Evolutionary conservation across 2,329 filamentous ascomycete genomes (phyloP).

Genomic region (Alternaria hordeiaustralica): DNA sequence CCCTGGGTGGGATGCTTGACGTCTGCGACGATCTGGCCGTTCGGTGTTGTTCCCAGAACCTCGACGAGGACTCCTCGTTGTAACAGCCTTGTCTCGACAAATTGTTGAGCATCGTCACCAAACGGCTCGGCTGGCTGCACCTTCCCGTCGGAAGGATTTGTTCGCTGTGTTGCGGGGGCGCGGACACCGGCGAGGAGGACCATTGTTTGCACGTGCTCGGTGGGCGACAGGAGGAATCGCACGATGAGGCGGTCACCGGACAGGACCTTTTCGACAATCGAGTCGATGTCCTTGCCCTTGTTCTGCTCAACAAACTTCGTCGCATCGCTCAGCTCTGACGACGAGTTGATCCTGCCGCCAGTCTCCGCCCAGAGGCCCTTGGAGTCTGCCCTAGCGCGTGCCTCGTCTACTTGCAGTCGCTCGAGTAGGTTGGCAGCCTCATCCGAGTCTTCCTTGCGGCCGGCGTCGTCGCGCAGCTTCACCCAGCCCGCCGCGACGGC

Average conservation of each 20-base stretch:
- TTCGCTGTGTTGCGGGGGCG: constrained; percentile 86
- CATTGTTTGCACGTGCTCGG: constrained; percentile 87
- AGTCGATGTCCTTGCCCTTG: constrained; percentile 83
- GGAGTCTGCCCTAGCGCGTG: constrained; percentile 75
- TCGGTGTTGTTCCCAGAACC: constrained; percentile 84
- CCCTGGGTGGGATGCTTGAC: constrained; percentile 83
- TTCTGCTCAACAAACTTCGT: constrained; percentile 78
- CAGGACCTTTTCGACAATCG: constrained; percentile 85
- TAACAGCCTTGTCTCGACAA: constrained; percentile 83
- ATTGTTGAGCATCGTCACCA: constrained; percentile 86
- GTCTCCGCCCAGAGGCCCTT: constrained; percentile 82
- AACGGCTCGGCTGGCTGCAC: constrained; percentile 86
- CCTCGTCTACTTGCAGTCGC: constrained; percentile 77
- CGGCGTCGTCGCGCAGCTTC: constrained; percentile 92
- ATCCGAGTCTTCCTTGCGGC: constrained; percentile 85
- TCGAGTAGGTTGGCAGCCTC: constrained; percentile 74
- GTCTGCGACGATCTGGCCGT: constrained; percentile 87
- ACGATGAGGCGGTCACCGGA: constrained; percentile 89
- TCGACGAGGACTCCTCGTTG: constrained; percentile 85
- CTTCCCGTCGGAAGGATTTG: constrained; percentile 76
- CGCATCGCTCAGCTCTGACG: constrained; percentile 80
- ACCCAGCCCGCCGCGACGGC: constrained; percentile 88
- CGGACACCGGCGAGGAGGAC: constrained; percentile 88
- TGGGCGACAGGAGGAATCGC: constrained; percentile 78
- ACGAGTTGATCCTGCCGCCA: constrained; percentile 72